Evolutionary conservation across 2,329 filamentous ascomycete genomes (phyloP).

Genomic region (Fonsecaea nubica): DNA sequence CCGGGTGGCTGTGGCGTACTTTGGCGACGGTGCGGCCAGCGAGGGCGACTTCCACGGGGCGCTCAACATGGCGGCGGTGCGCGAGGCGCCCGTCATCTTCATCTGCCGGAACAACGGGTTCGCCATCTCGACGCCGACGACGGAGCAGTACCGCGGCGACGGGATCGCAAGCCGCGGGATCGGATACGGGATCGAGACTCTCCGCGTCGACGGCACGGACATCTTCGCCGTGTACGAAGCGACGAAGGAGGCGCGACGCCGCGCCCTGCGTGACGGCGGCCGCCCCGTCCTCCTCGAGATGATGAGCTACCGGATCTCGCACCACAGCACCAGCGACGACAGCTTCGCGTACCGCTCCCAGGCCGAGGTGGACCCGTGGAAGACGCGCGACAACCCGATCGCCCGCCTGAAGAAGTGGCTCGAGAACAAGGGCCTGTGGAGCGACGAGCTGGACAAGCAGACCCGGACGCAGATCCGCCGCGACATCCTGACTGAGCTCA

Average conservation of each 20-base stretch:
- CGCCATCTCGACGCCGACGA: constrained; percentile 84
- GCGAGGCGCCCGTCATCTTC: constrained; percentile 84
- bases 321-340: constrained; percentile 96
- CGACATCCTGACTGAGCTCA: constrained; percentile 82
- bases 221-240: constrained; percentile 86
- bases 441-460: constrained; percentile 79
- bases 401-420: constrained; percentile 86
- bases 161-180: constrained; percentile 86
- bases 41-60: constrained; percentile 93
- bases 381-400: constrained; percentile 84
- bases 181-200: constrained; percentile 89
- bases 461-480: constrained; percentile 69
- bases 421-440: constrained; percentile 81
- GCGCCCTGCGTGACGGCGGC: constrained; percentile 80
- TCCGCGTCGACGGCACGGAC: constrained; percentile 90
- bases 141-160: constrained; percentile 90
- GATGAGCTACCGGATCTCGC: constrained; percentile 95
- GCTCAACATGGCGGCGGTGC: constrained; percentile 85
- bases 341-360: constrained; percentile 93
- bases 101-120: constrained; percentile 94
- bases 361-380: constrained; percentile 94
- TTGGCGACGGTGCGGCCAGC: constrained; percentile 87
- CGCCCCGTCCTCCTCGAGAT: constrained; percentile 87
- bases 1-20: constrained; percentile 80
- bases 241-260: constrained; percentile 74